Percentiles rank a stretch among this genome's conserved stretches.
Conservation (phyloP, 1,139 yeast genomes). For the Meyerozyma guilliermondii region DNA sequence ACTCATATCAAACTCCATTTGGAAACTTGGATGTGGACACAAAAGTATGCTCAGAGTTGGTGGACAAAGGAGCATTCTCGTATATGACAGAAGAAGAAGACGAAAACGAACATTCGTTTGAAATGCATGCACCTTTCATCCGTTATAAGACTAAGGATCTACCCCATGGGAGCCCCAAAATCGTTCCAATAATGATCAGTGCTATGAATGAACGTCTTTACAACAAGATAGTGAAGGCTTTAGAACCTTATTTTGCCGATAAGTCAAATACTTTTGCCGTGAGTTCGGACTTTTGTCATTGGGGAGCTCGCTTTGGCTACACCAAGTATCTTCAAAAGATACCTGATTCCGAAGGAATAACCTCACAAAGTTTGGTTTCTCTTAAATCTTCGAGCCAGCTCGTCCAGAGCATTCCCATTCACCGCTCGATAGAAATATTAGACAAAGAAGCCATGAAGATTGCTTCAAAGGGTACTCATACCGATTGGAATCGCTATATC, state of each 20-base stretch:
- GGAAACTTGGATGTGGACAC: slow-evolving; percentile 70
- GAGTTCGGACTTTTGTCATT: slow-evolving; percentile 93
- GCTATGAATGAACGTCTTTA: slow-evolving; percentile 47
- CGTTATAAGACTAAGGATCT: slow-evolving; percentile 39
- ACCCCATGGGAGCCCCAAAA: slow-evolving; percentile 40
- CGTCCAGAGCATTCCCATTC: slow-evolving; percentile 38
- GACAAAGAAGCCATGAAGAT: slow-evolving; percentile 69
- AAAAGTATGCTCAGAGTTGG: slow-evolving; percentile 32
- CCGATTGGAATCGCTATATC: slow-evolving; percentile 65
- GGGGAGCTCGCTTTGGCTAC: slow-evolving; percentile 83
- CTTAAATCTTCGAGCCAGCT: slow-evolving; percentile 7
- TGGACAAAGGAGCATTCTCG: slow-evolving; percentile 27
- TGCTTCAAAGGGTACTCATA: slow-evolving; percentile 49
- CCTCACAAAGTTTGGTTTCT: slow-evolving; percentile 5
- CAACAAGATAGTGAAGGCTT: slow-evolving; percentile 37
- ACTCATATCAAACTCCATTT: slow-evolving; percentile 70
- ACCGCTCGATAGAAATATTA: slow-evolving; percentile 65
- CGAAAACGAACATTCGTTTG: slow-evolving; percentile 87
- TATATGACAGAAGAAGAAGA: slow-evolving; percentile 61
- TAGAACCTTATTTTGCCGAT: slow-evolving; percentile 53
- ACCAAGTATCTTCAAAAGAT: slow-evolving; percentile 47
- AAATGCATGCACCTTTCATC: slow-evolving; percentile 87
- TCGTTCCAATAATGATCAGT: slow-evolving; percentile 81
- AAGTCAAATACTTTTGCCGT: slow-evolving; percentile 65
- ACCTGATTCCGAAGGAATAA: slow-evolving; percentile 10